These are phyloP conservation scores for Leccinum broughii DNA, from an alignment of 768 basidiomycete species.

Conservation along the genomic window DNA sequence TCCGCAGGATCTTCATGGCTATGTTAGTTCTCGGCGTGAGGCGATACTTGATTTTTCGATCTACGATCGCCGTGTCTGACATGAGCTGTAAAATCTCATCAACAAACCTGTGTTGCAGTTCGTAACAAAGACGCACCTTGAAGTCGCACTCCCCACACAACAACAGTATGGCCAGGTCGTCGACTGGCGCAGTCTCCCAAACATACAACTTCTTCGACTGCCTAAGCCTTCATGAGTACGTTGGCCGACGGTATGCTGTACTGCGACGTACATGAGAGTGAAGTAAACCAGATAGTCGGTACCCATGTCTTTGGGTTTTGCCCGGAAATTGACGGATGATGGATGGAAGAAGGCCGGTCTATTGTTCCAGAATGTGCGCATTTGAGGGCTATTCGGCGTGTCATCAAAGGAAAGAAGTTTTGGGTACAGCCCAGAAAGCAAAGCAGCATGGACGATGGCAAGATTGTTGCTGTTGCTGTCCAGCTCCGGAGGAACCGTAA, in stretches of 20 bases:
- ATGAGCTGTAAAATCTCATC: constrained; percentile 50
- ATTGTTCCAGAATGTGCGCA: constrained; percentile 83
- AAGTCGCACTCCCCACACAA: constrained; percentile 91
- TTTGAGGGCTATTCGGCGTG: constrained; percentile 49
- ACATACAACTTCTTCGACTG: constrained; percentile 91
- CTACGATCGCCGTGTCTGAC: constrained; percentile 71
- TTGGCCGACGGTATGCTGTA: neutral
- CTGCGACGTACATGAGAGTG: constrained; percentile 70
- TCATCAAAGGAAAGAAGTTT: no score
- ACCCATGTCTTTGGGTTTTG: constrained; percentile 66
- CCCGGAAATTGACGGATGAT: constrained; percentile 85
- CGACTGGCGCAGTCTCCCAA: constrained; percentile 91
- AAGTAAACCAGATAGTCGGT: constrained; percentile 80
- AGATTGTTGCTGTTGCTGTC: constrained; percentile 69
- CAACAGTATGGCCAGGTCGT: constrained; percentile 77
- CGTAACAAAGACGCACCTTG: constrained; percentile 52
- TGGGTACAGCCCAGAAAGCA: constrained; percentile 87
- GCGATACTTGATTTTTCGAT: constrained; percentile 81
- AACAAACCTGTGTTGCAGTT: constrained; percentile 2
- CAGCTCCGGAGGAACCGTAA: constrained; percentile 67
- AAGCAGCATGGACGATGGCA: constrained; percentile 72
- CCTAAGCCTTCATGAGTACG: constrained; percentile 44
- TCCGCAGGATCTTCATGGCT: constrained; percentile 79
- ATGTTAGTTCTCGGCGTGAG: constrained; percentile 69
- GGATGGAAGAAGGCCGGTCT: constrained; percentile 83